Evolutionary conservation across 805 yeast genomes (phyloP), one percentile per base, ranked within the genome.

Genomic region (Hyphopichia homilentoma): DNA sequence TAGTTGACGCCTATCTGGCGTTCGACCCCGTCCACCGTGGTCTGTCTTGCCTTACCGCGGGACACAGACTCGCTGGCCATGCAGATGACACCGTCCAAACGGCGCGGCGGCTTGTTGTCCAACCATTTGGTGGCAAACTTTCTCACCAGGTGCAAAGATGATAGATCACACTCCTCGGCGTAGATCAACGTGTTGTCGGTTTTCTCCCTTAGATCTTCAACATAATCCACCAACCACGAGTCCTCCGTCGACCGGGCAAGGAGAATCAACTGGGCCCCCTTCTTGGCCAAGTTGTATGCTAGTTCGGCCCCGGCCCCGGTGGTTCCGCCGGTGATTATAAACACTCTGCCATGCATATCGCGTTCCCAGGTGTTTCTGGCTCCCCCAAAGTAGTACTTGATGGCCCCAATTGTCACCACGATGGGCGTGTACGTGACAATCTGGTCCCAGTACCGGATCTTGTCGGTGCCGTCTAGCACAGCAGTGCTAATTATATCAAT

Each of bases 41-140:
- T 68, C 38, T 73, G 75, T 35, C 96, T 74, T n/a, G 68, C 63
- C 15, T 60, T 61, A 14, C 84, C 80, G 28, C 76, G 68, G 0
- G 98, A 97, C 35, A 79, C 64, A 39, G 79, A 68, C 33, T 86
- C 89, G 6, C 85, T 89, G 2, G 97, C 96, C 60, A 88, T 79
- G 50, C 96, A 84, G 1, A 93, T 58, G 18, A 93, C 75, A 35
- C 95, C 95, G 58, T 93, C 99, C 27, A 93, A 65, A 34, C 99
- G 61, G 47, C 99, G 71, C 7, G 96, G 93, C 3, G 96, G 95
- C 20, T 79, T 65, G 50, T 84, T 88, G 55, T 93, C 95, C 38
- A 93, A 68, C 97, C 97, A 93, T 38, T 72, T 79, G 2, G 97
- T 89, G 18, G 96, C 97, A 65, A 93, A 93, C 51, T 79, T 79